Conservation (phyloP, 192 early-diverging fungal genomes). For the Helicostylum pulchrum region DNA sequence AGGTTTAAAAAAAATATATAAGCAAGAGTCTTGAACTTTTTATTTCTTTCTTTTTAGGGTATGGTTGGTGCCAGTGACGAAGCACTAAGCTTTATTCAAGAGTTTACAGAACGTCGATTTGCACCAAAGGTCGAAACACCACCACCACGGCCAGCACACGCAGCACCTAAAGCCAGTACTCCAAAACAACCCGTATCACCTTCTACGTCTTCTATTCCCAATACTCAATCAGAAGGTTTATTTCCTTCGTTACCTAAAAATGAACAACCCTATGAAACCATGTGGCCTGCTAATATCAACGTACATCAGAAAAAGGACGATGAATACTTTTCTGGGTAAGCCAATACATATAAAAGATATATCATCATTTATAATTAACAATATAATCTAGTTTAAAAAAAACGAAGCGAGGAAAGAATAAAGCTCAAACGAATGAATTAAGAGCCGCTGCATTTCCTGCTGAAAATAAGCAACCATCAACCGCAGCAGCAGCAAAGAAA, state of each 20-base stretch:
- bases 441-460: neutral
- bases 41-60: constrained; percentile 14
- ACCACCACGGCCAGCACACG: neutral
- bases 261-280: constrained; percentile 3
- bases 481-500: constrained; percentile 24
- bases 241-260: constrained; percentile 23
- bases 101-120: constrained; percentile 31
- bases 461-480: neutral
- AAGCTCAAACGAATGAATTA: neutral
- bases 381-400: constrained; percentile 2
- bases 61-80: constrained; percentile 29
- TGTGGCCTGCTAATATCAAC: constrained; percentile 24
- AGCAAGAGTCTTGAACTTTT: neutral
- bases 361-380: neutral
- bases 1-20: neutral
- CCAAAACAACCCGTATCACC: neutral
- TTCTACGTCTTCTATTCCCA: constrained; percentile 1
- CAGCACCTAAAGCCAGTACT: neutral
- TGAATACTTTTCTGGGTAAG: constrained; percentile 9
- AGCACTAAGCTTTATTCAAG: constrained; percentile 30
- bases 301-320: constrained; percentile 19
- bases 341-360: too few species aligned
- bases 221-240: constrained; percentile 5
- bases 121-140: constrained; percentile 11
- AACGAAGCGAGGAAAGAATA: constrained; percentile 8